phyloP scores from a whole-genome alignment of 2,329 filamentous ascomycete genomes.

The Phyllosticta citribraziliensis region DNA sequence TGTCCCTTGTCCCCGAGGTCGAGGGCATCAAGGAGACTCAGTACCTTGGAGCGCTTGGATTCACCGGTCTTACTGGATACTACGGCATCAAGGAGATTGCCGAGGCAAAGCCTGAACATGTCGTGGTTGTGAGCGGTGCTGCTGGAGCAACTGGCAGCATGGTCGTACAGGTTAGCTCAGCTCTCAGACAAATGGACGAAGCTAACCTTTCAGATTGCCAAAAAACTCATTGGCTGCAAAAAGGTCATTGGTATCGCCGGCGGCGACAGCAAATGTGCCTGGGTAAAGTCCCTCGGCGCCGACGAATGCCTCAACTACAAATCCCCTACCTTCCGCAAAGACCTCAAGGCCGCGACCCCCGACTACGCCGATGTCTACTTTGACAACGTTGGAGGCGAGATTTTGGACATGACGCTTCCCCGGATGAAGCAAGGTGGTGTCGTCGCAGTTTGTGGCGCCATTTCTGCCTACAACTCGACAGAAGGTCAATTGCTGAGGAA shows the following conservation, averaged over 20 bases:
- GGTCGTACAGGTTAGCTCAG: conserved; percentile 54
- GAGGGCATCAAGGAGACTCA: conserved; percentile 1
- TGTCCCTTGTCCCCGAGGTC: not conserved
- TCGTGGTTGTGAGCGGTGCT: conserved; percentile 68
- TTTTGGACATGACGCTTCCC: conserved; percentile 37
- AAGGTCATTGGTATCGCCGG: conserved; percentile 45
- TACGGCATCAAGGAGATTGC: conserved; percentile 63
- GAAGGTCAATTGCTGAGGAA: conserved; percentile 23
- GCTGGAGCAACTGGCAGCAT: conserved; percentile 70
- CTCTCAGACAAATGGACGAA: too few relatives aligned
- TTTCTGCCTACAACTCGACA: conserved; percentile 33
- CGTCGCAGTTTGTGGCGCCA: conserved; percentile 35
- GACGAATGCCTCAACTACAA: conserved; percentile 49
- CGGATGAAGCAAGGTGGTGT: conserved; percentile 33
- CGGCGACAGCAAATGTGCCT: conserved; percentile 42
- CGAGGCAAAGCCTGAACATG: conserved; percentile 57
- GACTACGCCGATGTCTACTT: conserved; percentile 44
- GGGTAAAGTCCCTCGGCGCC: conserved; percentile 42
- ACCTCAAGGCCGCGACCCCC: conserved; percentile 38
- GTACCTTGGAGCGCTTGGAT: conserved; percentile 38
- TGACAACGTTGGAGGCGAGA: conserved; percentile 42
- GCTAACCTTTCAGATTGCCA: conserved; percentile 38
- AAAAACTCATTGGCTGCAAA: conserved; percentile 37
- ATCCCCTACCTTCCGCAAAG: conserved; percentile 34
- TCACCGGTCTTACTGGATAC: conserved; percentile 66